These are phyloP conservation scores for Capillidium rhysosporum DNA, from an alignment of 371 early-diverging fungal species.

Conservation along the genomic window DNA sequence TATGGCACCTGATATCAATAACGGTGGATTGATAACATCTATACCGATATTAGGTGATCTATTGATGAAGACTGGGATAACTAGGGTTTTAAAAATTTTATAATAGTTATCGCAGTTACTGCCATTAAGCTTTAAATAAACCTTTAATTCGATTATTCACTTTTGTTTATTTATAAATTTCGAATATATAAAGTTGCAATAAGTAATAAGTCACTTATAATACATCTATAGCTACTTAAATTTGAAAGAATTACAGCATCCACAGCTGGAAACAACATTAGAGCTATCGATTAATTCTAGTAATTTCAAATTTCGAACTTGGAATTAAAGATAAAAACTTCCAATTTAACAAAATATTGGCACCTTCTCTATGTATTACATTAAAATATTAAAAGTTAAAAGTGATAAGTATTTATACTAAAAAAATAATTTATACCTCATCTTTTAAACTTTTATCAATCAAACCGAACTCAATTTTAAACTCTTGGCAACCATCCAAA, in stretches of 20 bases:
- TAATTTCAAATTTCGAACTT: conserved; percentile 74
- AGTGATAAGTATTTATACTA: neutral
- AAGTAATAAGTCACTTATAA: no score
- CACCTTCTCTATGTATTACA: conserved; percentile 63
- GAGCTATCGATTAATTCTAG: conserved; percentile 77
- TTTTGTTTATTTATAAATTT: no score
- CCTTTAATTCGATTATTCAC: no score
- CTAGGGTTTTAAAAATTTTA: no score
- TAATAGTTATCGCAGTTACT: no score
- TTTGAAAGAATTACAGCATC: conserved; percentile 41
- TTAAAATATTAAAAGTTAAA: conserved; percentile 16
- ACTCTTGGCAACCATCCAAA: conserved; percentile 3
- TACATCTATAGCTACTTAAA: no score
- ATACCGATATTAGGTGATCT: no score
- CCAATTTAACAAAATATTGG: conserved; percentile 57
- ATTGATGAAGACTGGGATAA: no score
- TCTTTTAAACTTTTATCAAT: neutral
- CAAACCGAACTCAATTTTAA: neutral
- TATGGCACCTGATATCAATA: no score
- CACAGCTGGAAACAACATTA: conserved; percentile 77
- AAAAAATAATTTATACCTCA: conserved; percentile 9
- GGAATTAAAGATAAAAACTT: conserved; percentile 65
- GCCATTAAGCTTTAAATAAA: no score
- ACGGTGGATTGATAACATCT: no score
- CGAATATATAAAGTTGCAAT: no score